Evolutionary conservation across 139 green algal genomes (phyloP).

Genomic region (Tetraselmis striata): DNA sequence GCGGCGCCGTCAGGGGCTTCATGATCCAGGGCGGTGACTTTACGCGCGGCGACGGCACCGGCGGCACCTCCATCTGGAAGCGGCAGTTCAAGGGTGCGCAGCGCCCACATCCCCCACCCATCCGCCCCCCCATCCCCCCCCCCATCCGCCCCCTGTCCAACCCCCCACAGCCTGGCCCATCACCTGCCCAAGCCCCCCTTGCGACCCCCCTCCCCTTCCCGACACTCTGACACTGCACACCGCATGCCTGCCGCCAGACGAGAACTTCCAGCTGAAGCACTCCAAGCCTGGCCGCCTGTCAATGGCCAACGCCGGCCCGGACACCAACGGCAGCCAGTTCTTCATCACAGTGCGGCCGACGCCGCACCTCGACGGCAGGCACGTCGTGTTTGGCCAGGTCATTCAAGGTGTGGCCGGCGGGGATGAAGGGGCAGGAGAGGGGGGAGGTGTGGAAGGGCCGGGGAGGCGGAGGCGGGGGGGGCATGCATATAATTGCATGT

Average conservation of each 20-base stretch:
- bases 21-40: constrained; percentile 3
- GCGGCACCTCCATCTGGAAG: constrained; percentile 12
- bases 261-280: constrained; percentile 22
- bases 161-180: no score
- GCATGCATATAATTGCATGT: no score
- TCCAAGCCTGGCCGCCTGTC: constrained; percentile 39
- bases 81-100: background rate
- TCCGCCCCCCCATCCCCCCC: no score
- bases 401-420: constrained; percentile 40
- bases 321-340: constrained; percentile 70
- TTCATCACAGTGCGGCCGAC: constrained; percentile 64
- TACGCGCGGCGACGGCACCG: constrained; percentile 5
- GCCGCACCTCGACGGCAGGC: constrained; percentile 51
- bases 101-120: no score
- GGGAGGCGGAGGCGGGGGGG: no score
- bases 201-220: no score
- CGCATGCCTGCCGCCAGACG: no score
- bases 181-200: no score
- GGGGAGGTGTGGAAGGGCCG: no score
- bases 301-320: constrained; percentile 70
- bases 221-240: no score
- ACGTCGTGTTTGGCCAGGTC: constrained; percentile 66
- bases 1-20: background rate
- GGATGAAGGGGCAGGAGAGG: no score
- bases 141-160: no score